Conservation (phyloP, 495 filamentous ascomycete species). For the Parathielavia hyrcaniae region DNA sequence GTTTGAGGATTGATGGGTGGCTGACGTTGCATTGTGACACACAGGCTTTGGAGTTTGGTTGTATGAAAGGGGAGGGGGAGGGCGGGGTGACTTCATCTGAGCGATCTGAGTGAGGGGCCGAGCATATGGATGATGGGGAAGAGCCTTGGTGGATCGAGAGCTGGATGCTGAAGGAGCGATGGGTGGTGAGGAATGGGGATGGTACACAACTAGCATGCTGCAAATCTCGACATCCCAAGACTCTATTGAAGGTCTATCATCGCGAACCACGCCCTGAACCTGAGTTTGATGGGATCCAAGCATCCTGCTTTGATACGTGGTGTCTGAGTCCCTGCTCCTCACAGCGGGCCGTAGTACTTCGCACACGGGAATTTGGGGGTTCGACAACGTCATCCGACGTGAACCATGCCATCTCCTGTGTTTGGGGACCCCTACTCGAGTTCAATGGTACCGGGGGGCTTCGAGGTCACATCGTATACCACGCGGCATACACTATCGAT, state of each 20-base stretch:
- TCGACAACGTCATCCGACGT: not conserved
- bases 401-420: not conserved
- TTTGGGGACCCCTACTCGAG: constrained; percentile 13
- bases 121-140: not conserved
- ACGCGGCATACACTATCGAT: constrained; percentile 32
- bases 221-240: not conserved
- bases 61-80: constrained; percentile 1
- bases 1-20: not conserved
- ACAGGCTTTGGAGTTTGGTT: constrained; percentile 12
- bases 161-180: not conserved
- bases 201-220: not conserved
- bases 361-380: too few species aligned
- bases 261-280: not conserved
- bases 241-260: constrained; percentile 16
- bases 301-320: not conserved
- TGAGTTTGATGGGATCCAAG: not conserved
- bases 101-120: not conserved
- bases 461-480: constrained; percentile 60
- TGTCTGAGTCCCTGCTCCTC: not conserved
- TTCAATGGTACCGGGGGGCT: constrained; percentile 56
- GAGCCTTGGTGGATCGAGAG: not conserved
- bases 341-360: not conserved
- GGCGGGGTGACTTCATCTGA: not conserved
- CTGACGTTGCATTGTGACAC: not conserved
- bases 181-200: not conserved